These are phyloP conservation scores for Alternaria brassicicola DNA, from an alignment of 2,329 filamentous ascomycete species.

Conservation along the genomic window DNA sequence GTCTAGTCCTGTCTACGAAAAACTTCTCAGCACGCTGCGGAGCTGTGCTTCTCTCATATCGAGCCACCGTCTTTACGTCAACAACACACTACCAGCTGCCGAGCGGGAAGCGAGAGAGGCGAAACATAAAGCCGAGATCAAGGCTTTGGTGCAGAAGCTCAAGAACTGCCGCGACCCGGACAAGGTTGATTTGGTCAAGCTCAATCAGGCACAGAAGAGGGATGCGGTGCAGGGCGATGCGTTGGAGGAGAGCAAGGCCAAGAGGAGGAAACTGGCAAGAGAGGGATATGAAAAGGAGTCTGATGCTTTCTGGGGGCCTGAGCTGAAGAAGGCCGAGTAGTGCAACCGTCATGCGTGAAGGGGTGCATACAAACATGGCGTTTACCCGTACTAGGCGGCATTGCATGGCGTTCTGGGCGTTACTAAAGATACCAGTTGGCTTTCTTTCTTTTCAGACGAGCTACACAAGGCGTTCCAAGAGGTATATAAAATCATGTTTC, in stretches of 20 bases:
- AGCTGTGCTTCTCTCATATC: constrained; percentile 51
- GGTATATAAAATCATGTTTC: neutral
- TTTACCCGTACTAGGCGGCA: neutral
- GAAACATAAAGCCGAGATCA: constrained; percentile 59
- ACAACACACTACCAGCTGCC: constrained; percentile 17
- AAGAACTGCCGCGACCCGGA: constrained; percentile 76
- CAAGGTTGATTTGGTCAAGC: constrained; percentile 71
- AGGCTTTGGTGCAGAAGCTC: constrained; percentile 67
- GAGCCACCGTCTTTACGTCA: constrained; percentile 31
- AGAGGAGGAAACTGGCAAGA: constrained; percentile 53
- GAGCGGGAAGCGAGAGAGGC: constrained; percentile 44
- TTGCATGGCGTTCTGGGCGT: neutral
- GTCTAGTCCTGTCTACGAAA: constrained; percentile 31
- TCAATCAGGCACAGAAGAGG: constrained; percentile 66
- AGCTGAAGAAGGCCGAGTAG: constrained; percentile 25
- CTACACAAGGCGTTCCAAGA: neutral
- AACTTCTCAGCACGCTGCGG: constrained; percentile 48
- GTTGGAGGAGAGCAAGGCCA: constrained; percentile 51
- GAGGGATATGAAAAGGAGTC: constrained; percentile 53
- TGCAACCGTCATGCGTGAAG: fast-evolving
- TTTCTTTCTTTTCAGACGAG: neutral
- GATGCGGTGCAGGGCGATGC: constrained; percentile 45
- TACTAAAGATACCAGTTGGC: neutral
- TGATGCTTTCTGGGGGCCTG: constrained; percentile 56
- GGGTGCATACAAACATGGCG: neutral